phyloP scores from a whole-genome alignment of 768 basidiomycete genomes.

The Crucibulum laeve region DNA sequence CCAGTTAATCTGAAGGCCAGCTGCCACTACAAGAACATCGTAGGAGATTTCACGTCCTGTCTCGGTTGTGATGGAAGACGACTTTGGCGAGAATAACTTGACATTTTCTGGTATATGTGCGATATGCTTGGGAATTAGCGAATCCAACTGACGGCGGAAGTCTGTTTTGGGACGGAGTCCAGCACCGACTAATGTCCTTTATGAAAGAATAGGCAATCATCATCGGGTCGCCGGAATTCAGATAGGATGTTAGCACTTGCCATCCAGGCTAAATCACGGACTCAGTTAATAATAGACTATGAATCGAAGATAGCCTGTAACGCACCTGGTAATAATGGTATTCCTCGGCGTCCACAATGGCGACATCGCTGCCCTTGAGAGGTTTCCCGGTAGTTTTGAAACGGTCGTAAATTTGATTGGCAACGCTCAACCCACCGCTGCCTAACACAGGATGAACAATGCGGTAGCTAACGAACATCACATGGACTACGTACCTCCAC shows the following conservation, averaged over 20 bases:
- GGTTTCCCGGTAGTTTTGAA: constrained; percentile 69
- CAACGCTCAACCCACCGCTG: constrained; percentile 75
- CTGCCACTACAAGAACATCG: constrained; percentile 83
- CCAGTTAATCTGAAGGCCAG: constrained; percentile 88
- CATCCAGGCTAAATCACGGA: constrained; percentile 72
- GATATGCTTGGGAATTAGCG: constrained; percentile 74
- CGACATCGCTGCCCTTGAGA: constrained; percentile 73
- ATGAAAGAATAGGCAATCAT: too few species aligned
- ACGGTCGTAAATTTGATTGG: constrained; percentile 82
- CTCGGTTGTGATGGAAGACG: constrained; percentile 68
- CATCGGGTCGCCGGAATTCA: not conserved
- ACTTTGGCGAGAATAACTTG: constrained; percentile 67
- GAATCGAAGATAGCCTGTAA: constrained; percentile 4
- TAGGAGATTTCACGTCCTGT: constrained; percentile 72
- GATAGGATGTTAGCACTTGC: constrained; percentile 37
- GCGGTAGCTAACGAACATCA: not conserved
- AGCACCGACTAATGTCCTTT: constrained; percentile 89
- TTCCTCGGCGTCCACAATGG: constrained; percentile 77
- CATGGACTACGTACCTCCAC: constrained; percentile 58
- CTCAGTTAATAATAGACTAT: not conserved
- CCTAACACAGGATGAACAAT: constrained; percentile 38
- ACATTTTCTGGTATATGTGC: constrained; percentile 69
- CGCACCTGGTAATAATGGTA: constrained; percentile 83
- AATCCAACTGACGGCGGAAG: constrained; percentile 59
- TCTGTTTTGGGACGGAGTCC: constrained; percentile 72